phyloP scores from a whole-genome alignment of 139 green algal species.

The Spirogloea muscicola region DNA sequence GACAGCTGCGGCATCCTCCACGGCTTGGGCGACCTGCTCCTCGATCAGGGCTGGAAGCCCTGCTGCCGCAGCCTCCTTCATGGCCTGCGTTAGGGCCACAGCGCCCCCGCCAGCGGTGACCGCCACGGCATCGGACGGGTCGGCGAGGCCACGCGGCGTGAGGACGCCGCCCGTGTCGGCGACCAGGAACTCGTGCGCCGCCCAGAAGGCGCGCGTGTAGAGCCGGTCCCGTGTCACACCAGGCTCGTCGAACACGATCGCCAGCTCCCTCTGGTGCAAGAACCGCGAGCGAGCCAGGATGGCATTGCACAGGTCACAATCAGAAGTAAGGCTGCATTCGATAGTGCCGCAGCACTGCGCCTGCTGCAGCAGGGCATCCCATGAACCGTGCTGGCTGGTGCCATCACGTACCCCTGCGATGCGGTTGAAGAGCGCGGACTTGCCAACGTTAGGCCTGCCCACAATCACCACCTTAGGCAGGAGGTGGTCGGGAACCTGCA shows the following conservation, averaged over 20 bases:
- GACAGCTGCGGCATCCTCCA: slow-evolving; percentile 79
- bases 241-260: slow-evolving; percentile 93
- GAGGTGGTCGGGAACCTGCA: slow-evolving; percentile 41
- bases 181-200: slow-evolving; percentile 83
- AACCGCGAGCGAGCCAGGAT: too few species aligned
- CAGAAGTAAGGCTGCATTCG: too few species aligned
- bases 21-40: slow-evolving; percentile 79
- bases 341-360: too few species aligned
- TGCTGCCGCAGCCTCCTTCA: background rate
- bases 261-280: slow-evolving; percentile 51
- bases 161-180: slow-evolving; percentile 83
- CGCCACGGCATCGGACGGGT: slow-evolving; percentile 11
- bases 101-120: slow-evolving; percentile 12
- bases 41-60: slow-evolving; percentile 68
- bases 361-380: too few species aligned
- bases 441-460: slow-evolving; percentile 94
- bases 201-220: slow-evolving; percentile 86
- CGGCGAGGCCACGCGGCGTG: background rate
- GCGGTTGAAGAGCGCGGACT: slow-evolving; percentile 97
- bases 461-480: slow-evolving; percentile 80
- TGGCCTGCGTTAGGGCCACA: slow-evolving; percentile 10
- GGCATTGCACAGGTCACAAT: too few species aligned
- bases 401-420: slow-evolving; percentile 58
- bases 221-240: slow-evolving; percentile 88
- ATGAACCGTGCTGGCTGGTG: too few species aligned